These are phyloP conservation scores for Pistacia atlantica DNA, from an alignment of 345 rosid genomes.

Conservation along the genomic window DNA sequence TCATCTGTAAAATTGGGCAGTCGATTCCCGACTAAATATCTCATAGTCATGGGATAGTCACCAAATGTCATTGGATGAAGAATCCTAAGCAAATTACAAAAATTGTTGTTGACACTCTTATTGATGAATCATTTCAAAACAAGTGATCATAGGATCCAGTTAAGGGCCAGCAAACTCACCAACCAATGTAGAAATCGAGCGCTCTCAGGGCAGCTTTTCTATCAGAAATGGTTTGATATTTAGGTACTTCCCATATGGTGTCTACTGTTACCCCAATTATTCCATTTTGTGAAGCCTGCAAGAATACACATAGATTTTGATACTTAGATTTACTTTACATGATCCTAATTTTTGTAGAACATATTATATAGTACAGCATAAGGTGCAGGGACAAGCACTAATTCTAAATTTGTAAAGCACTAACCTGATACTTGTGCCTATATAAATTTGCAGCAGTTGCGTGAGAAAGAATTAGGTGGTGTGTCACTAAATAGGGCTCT, in stretches of 20 bases:
- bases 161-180: constrained; percentile 14
- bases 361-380: too few relatives aligned
- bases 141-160: too few relatives aligned
- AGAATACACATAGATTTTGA: too few relatives aligned
- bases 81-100: constrained; percentile 32
- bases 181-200: constrained; percentile 21
- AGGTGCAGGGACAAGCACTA: too few relatives aligned
- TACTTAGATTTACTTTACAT: too few relatives aligned
- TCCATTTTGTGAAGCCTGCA: constrained; percentile 45
- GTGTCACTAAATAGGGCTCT: constrained; percentile 37
- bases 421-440: constrained; percentile 30
- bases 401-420: background rate
- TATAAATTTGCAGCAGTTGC: constrained; percentile 33
- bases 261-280: constrained; percentile 30
- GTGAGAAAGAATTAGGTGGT: constrained; percentile 39
- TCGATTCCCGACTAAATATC: constrained; percentile 41
- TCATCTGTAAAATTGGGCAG: constrained; percentile 58
- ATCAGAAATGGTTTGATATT: constrained; percentile 17
- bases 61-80: constrained; percentile 54
- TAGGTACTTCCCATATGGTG: constrained; percentile 32
- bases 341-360: background rate
- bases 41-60: constrained; percentile 63
- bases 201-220: constrained; percentile 21
- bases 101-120: too few relatives aligned
- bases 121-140: constrained; percentile 28